These are phyloP conservation scores for Datura wrightii DNA, from an alignment of 257 asterid genomes.

Conservation along the genomic window DNA sequence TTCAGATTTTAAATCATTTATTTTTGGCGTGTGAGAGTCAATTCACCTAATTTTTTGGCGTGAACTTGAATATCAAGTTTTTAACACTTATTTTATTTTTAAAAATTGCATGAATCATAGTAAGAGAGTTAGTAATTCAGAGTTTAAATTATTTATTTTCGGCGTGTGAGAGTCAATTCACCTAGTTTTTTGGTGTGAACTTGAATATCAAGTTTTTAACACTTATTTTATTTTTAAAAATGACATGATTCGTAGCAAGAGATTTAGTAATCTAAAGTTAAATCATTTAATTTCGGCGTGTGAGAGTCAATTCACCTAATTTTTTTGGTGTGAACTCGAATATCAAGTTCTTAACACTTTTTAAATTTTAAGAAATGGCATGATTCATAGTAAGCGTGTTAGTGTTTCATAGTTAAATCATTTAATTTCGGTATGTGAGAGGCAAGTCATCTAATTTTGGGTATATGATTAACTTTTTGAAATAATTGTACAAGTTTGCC, in stretches of 20 bases:
- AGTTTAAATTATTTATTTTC: background rate
- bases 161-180: background rate
- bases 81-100: too few relatives aligned
- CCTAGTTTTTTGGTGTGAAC: background rate
- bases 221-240: background rate
- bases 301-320: background rate
- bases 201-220: conserved; percentile 2
- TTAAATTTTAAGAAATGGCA: background rate
- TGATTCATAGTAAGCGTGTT: background rate
- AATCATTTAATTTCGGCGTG: background rate
- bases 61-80: background rate
- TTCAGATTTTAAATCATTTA: background rate
- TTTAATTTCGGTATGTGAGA: background rate
- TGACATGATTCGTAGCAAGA: background rate
- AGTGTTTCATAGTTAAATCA: background rate
- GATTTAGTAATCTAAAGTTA: background rate
- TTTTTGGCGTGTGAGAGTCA: background rate
- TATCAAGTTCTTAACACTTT: background rate
- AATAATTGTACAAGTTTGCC: background rate
- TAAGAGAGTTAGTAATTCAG: background rate
- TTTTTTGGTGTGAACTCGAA: background rate
- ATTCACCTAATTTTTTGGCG: background rate
- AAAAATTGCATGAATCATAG: background rate
- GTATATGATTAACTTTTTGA: background rate
- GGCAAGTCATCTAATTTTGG: background rate